phyloP scores from a whole-genome alignment of 2,329 filamentous ascomycete species.

The Blumeria hordei region DNA sequence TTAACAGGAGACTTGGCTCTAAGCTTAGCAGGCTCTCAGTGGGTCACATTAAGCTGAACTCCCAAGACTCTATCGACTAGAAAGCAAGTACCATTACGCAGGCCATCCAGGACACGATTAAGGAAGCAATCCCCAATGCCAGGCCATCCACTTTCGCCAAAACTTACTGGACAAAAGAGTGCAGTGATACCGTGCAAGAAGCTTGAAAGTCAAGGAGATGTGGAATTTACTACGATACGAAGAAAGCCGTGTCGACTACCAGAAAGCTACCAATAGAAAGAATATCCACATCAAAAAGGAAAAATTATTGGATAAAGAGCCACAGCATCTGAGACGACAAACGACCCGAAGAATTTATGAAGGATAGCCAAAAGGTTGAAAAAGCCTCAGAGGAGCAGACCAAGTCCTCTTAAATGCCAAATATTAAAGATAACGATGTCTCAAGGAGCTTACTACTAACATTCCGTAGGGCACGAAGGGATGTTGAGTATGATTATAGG shows the following conservation, averaged over 20 bases:
- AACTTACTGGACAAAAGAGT: neutral
- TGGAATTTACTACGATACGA: neutral
- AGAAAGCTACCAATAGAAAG: neutral
- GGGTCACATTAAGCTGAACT: neutral
- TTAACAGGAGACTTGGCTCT: neutral
- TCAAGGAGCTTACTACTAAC: too few relatives aligned
- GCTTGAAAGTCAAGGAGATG: neutral
- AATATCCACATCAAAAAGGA: neutral
- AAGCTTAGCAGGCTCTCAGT: neutral
- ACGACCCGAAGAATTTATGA: neutral
- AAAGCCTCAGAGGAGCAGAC: too few relatives aligned
- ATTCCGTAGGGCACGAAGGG: too few relatives aligned
- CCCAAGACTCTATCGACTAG: neutral
- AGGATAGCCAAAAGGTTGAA: neutral
- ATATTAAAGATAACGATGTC: too few relatives aligned
- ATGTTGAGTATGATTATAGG: too few relatives aligned
- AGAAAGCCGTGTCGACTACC: neutral
- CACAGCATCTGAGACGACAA: neutral
- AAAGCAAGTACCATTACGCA: neutral
- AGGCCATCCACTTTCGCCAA: neutral
- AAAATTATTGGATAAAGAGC: neutral
- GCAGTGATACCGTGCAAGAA: neutral
- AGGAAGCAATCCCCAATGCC: neutral
- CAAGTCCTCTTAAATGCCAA: too few relatives aligned
- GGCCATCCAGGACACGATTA: neutral